These are phyloP conservation scores for Vitis hybrid DNA, from an alignment of 177 flowering plant species.

Conservation along the genomic window DNA sequence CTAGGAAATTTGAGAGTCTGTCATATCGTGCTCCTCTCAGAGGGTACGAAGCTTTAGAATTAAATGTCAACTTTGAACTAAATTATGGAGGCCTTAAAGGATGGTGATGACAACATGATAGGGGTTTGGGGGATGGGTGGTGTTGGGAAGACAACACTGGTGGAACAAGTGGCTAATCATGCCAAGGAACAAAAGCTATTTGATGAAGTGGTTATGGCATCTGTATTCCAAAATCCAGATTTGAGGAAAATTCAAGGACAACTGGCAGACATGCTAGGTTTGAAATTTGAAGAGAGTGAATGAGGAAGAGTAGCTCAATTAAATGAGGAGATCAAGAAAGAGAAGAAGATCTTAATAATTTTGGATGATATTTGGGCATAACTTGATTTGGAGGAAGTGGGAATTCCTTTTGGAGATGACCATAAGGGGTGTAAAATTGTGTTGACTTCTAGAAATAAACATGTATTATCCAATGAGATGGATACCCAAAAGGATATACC, in stretches of 20 bases:
- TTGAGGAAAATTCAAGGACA: not conserved
- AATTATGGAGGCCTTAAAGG: too few species aligned
- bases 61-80: not conserved
- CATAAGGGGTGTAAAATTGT: slow-evolving; percentile 13
- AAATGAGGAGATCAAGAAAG: not conserved
- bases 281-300: not conserved
- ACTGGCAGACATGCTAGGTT: slow-evolving; percentile 1
- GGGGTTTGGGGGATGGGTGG: slow-evolving; percentile 10
- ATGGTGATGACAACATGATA: not conserved
- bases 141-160: slow-evolving; percentile 6
- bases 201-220: not conserved
- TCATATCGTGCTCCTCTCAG: not conserved
- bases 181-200: not conserved
- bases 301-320: not conserved
- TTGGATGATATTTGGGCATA: not conserved
- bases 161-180: not conserved
- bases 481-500: not conserved
- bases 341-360: not conserved
- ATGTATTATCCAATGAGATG: slow-evolving; percentile 13
- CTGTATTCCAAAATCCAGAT: not conserved
- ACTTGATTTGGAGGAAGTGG: not conserved
- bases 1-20: not conserved
- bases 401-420: slow-evolving; percentile 13
- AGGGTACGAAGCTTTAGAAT: too few species aligned
- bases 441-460: slow-evolving; percentile 13